Evolutionary conservation across 1,284 basidiomycete genomes (phyloP).

Genomic region (Microbotryomycetes sp.): DNA sequence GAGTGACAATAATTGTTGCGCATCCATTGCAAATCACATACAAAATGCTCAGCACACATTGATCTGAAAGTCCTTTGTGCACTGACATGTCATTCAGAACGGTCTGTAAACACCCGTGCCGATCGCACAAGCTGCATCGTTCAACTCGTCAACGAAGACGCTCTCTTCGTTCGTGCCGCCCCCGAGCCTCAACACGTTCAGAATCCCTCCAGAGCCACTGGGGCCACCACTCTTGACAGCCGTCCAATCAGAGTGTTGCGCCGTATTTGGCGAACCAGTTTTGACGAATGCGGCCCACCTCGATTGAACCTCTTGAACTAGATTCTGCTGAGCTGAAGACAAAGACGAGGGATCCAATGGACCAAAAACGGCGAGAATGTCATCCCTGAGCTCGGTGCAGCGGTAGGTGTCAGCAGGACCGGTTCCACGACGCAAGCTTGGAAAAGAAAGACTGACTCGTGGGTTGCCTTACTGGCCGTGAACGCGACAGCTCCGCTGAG

Average conservation of each 20-base stretch:
- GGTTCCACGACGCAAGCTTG: too few species aligned
- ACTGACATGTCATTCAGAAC: too few species aligned
- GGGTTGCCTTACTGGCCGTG: constrained; percentile 6
- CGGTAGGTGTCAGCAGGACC: neutral
- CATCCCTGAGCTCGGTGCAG: constrained; percentile 21
- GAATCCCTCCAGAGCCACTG: too few species aligned
- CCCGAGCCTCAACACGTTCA: constrained; percentile 25
- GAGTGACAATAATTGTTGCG: too few species aligned
- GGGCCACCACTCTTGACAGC: constrained; percentile 6
- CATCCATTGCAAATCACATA: too few species aligned
- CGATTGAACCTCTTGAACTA: constrained; percentile 21
- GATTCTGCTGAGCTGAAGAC: constrained; percentile 4
- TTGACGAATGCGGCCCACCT: constrained; percentile 28
- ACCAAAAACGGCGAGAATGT: constrained; percentile 28
- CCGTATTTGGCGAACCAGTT: constrained; percentile 25
- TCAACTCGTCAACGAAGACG: constrained; percentile 7
- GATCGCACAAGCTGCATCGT: constrained; percentile 11
- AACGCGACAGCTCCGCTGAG: neutral
- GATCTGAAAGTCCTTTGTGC: too few species aligned
- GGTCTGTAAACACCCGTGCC: neutral
- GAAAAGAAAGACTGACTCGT: constrained; percentile 7
- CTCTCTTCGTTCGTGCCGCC: neutral
- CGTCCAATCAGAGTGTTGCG: constrained; percentile 8
- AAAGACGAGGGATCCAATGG: neutral
- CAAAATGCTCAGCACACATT: too few species aligned